Percentiles rank a stretch among this genome's conserved stretches.
Evolutionary conservation across 2,329 filamentous ascomycete species (phyloP).

Genomic region (Capronia coronata): DNA sequence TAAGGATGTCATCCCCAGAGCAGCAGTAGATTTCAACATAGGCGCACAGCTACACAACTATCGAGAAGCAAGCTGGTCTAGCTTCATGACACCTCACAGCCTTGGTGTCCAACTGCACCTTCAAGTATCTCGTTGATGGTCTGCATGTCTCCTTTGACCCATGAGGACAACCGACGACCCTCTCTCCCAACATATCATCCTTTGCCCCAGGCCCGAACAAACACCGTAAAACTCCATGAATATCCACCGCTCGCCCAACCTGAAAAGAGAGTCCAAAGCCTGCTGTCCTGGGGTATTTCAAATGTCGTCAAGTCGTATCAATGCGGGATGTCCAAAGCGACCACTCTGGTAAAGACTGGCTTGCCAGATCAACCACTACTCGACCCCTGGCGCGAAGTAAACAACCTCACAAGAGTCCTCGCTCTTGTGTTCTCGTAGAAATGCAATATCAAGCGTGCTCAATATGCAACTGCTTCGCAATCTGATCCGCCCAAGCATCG

Average conservation of each 20-base stretch:
- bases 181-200: not conserved
- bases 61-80: too few relatives aligned
- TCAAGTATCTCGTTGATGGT: too few relatives aligned
- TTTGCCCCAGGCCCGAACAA: not conserved
- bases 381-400: too few relatives aligned
- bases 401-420: not conserved
- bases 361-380: too few relatives aligned
- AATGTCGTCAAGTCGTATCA: not conserved
- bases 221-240: not conserved
- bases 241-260: not conserved
- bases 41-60: too few relatives aligned
- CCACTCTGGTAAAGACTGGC: not conserved
- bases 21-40: too few relatives aligned
- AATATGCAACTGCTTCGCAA: constrained; percentile 19
- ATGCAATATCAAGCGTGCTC: constrained; percentile 5
- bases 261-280: not conserved
- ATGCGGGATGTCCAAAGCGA: not conserved
- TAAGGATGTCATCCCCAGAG: too few relatives aligned
- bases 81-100: too few relatives aligned
- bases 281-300: not conserved
- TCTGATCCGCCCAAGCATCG: constrained; percentile 17
- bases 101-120: too few relatives aligned
- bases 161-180: too few relatives aligned
- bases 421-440: not conserved
- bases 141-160: too few relatives aligned